Percentiles rank a stretch among this genome's conserved stretches.
Evolutionary conservation across 2,329 filamentous ascomycete genomes (phyloP).

Genomic region (Exophiala alcalophila): DNA sequence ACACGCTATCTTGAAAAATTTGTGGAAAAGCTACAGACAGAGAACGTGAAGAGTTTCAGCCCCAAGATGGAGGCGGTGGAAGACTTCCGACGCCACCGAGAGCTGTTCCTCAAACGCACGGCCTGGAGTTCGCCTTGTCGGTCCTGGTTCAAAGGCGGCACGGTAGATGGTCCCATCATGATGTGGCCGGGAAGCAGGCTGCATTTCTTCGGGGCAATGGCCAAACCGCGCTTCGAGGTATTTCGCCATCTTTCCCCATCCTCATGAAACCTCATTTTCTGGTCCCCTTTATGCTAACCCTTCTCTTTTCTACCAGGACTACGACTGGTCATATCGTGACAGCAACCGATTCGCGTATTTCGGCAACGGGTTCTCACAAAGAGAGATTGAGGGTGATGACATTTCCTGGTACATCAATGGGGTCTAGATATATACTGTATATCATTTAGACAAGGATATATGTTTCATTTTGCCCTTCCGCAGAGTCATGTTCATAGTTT

Average conservation of each 20-base stretch:
- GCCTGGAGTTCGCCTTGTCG: slow-evolving; percentile 38
- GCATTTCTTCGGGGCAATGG: slow-evolving; percentile 35
- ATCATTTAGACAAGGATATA: no score
- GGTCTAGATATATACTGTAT: no score
- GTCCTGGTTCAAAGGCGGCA: slow-evolving; percentile 49
- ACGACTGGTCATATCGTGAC: slow-evolving; percentile 34
- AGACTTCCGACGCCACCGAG: slow-evolving; percentile 47
- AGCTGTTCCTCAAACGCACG: slow-evolving; percentile 43
- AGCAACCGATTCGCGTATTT: slow-evolving; percentile 12
- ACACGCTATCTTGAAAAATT: slow-evolving; percentile 42
- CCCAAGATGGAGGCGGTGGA: slow-evolving; percentile 43
- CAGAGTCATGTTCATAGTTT: no score
- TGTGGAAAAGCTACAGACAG: slow-evolving; percentile 47
- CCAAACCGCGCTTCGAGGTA: slow-evolving; percentile 42
- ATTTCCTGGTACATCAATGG: slow-evolving; percentile 2
- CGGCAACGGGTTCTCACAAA: slow-evolving; percentile 13
- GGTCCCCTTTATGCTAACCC: background rate
- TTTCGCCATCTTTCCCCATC: background rate
- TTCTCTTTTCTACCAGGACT: slow-evolving; percentile 31
- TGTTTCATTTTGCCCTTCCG: no score
- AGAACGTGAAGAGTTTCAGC: slow-evolving; percentile 45
- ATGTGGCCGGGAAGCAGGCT: slow-evolving; percentile 42
- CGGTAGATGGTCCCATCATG: slow-evolving; percentile 36
- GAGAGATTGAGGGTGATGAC: slow-evolving; percentile 1
- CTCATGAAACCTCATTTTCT: background rate